phyloP scores from a whole-genome alignment of 345 rosid species.

The Eucalyptus coolabah region DNA sequence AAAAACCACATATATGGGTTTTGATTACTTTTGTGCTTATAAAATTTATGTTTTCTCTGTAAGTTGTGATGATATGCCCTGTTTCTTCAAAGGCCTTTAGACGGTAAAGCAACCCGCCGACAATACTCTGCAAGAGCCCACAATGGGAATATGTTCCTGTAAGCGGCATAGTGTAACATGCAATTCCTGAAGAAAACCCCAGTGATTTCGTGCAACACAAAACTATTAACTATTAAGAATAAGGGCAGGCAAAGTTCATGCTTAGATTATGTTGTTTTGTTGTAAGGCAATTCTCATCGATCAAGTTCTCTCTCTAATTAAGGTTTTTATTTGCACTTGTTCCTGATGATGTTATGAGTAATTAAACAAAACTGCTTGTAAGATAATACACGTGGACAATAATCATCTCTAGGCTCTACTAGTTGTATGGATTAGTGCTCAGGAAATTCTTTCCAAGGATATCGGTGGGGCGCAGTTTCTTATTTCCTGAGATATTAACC shows the following conservation, averaged over 20 bases:
- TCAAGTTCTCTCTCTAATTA: not conserved
- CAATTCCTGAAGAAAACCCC: slow-evolving; percentile 32
- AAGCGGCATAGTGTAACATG: slow-evolving; percentile 23
- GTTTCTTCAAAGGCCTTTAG: not conserved
- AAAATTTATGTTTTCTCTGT: not conserved
- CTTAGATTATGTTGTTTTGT: not conserved
- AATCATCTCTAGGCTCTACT: not conserved
- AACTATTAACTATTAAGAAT: too few species aligned
- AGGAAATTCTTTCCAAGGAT: not conserved
- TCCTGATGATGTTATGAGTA: not conserved
- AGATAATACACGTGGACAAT: not conserved
- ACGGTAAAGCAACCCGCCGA: slow-evolving; percentile 2
- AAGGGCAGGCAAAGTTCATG: not conserved
- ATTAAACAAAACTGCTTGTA: not conserved
- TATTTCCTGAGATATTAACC: not conserved
- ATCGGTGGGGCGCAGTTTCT: not conserved
- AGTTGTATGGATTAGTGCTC: not conserved
- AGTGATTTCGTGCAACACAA: slow-evolving; percentile 11
- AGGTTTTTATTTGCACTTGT: not conserved
- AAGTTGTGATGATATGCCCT: not conserved
- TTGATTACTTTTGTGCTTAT: not conserved
- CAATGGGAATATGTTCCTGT: slow-evolving; percentile 22
- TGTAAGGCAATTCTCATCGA: not conserved
- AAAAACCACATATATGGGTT: not conserved
- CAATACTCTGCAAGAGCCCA: slow-evolving; percentile 36